Conservation (phyloP, 2,329 filamentous ascomycete species). For the Lomentospora prolificans region DNA sequence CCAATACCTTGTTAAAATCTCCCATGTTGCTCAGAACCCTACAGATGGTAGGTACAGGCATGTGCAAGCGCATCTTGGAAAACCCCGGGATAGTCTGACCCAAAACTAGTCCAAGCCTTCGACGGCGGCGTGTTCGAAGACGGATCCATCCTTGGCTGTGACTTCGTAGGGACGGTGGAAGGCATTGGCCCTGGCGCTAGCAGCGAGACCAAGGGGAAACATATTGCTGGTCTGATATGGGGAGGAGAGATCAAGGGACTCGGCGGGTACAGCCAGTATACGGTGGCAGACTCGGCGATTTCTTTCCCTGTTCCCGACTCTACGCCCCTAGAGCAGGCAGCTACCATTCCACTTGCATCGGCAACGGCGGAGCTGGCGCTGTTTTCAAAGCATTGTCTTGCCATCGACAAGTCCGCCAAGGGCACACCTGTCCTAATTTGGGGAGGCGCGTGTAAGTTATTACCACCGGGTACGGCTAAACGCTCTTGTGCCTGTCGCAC, state of each 20-base stretch:
- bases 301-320: slow-evolving; percentile 26
- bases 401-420: slow-evolving; percentile 16
- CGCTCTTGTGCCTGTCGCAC: background rate
- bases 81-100: background rate
- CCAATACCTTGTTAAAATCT: slow-evolving; percentile 17
- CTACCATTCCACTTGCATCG: slow-evolving; percentile 28
- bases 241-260: slow-evolving; percentile 20
- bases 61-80: background rate
- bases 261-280: slow-evolving; percentile 29
- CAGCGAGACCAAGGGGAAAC: background rate
- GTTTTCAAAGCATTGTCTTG: slow-evolving; percentile 26
- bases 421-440: slow-evolving; percentile 26
- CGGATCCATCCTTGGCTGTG: slow-evolving; percentile 24
- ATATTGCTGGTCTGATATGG: background rate
- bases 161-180: slow-evolving; percentile 26
- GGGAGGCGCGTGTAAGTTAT: slow-evolving; percentile 30
- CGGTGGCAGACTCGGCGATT: slow-evolving; percentile 28
- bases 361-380: slow-evolving; percentile 28
- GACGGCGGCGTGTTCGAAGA: slow-evolving; percentile 26
- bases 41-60: slow-evolving; percentile 14
- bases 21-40: slow-evolving; percentile 18
- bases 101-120: slow-evolving; percentile 20
- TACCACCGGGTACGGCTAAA: background rate
- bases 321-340: slow-evolving; percentile 21
- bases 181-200: slow-evolving; percentile 17